A percentile compares a stretch with the other conserved stretches of the same genome.
Conservation (phyloP, 163 green algal genomes). For the Chlorella variabilis region DNA sequence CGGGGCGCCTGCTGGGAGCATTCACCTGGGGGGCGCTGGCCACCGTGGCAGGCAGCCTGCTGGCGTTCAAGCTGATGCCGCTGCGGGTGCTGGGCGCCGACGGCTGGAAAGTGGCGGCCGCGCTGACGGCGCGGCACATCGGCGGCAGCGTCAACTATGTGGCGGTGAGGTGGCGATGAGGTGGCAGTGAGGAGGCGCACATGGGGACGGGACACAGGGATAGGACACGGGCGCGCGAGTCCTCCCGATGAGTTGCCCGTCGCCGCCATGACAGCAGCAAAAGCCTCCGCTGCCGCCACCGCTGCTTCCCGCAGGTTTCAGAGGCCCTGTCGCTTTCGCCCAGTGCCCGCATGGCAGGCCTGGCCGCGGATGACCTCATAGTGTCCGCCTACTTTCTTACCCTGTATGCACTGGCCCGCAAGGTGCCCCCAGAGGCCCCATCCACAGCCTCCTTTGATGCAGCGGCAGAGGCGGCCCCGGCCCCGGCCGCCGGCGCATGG, state of each 20-base stretch:
- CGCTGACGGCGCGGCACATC: constrained; percentile 90
- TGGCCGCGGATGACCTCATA: constrained; percentile 95
- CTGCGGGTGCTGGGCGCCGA: constrained; percentile 76
- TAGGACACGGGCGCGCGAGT: no score
- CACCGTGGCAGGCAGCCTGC: constrained; percentile 67
- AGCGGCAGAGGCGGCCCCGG: neutral
- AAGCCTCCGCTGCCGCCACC: neutral
- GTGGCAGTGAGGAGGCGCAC: neutral
- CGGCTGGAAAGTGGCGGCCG: constrained; percentile 81
- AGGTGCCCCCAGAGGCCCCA: constrained; percentile 65
- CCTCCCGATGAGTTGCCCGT: no score
- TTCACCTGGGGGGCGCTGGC: constrained; percentile 81
- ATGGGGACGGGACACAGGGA: neutral
- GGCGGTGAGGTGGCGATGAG: constrained; percentile 59
- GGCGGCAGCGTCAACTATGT: constrained; percentile 96
- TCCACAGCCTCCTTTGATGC: neutral
- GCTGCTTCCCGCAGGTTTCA: constrained; percentile 3
- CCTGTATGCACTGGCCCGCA: constrained; percentile 82
- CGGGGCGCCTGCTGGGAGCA: constrained; percentile 73
- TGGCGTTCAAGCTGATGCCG: constrained; percentile 74
- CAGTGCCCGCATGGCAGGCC: constrained; percentile 65
- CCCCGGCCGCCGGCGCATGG: no score
- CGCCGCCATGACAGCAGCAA: no score
- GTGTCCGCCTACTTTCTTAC: constrained; percentile 86
- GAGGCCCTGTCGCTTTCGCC: constrained; percentile 32